A percentile compares a stretch with the other conserved stretches of the same genome.
These are phyloP conservation scores for Aspergillus glaucus DNA, from an alignment of 2,329 filamentous ascomycete genomes.

Conservation along the genomic window DNA sequence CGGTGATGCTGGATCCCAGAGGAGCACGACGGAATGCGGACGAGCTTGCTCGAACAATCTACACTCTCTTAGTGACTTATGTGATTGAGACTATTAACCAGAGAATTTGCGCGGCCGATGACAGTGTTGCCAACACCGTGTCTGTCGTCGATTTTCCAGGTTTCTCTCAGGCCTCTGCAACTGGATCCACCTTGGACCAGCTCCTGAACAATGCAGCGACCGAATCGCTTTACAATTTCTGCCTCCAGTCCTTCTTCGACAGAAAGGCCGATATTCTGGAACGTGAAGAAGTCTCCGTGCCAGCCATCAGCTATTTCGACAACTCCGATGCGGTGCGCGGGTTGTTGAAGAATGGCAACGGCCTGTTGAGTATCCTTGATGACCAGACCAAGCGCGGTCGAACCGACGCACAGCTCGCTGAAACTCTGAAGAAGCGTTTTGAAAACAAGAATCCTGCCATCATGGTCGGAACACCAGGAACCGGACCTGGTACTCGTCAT, in stretches of 20 bases:
- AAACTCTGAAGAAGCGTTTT: conserved; percentile 86
- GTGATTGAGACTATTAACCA: conserved; percentile 92
- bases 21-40: conserved; percentile 89
- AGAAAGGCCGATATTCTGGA: conserved; percentile 89
- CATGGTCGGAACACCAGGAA: conserved; percentile 65
- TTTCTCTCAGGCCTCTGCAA: conserved; percentile 77
- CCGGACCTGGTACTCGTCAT: conserved; percentile 83
- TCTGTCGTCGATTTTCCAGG: conserved; percentile 96
- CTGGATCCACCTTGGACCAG: conserved; percentile 81
- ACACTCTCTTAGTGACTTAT: conserved; percentile 88
- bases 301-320: conserved; percentile 94
- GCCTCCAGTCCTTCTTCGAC: conserved; percentile 93
- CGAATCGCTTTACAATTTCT: conserved; percentile 87
- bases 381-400: conserved; percentile 89
- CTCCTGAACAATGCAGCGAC: conserved; percentile 90
- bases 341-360: conserved; percentile 85
- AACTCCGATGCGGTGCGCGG: conserved; percentile 92
- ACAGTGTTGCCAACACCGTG: conserved; percentile 84
- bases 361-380: conserved; percentile 86
- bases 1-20: conserved; percentile 89
- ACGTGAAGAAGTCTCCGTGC: conserved; percentile 83
- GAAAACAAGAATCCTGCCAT: conserved; percentile 92
- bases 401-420: conserved; percentile 81
- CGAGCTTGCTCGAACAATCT: conserved; percentile 85
- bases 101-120: conserved; percentile 77